phyloP scores from a whole-genome alignment of 306 rosid species.

The Lotus japonicus region DNA sequence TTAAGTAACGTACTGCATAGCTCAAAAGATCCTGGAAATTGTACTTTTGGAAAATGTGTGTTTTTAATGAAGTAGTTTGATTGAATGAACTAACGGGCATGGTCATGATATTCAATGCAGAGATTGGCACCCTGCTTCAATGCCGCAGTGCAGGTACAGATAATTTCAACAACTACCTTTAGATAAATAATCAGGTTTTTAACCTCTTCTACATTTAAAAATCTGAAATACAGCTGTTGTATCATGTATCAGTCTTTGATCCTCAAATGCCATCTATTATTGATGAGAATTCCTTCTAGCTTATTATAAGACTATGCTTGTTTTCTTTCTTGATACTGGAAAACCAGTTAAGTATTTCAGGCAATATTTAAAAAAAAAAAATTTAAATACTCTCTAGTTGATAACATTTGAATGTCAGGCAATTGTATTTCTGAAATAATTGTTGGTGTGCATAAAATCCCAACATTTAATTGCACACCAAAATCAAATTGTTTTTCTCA shows the following conservation, averaged over 20 bases:
- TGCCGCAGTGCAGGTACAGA: conserved; percentile 55
- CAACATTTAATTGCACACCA: neutral
- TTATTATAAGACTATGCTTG: neutral
- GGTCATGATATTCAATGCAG: conserved; percentile 31
- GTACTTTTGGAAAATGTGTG: neutral
- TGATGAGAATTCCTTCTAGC: neutral
- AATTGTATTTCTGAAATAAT: neutral
- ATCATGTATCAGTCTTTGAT: neutral
- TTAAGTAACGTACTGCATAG: neutral
- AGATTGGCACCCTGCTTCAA: conserved; percentile 47
- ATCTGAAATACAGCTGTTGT: neutral
- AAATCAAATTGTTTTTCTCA: too few relatives aligned
- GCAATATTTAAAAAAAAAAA: too few relatives aligned
- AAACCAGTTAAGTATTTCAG: too few relatives aligned
- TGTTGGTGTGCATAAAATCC: neutral
- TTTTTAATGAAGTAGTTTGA: neutral
- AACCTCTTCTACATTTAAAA: neutral
- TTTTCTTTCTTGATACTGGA: neutral
- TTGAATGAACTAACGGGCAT: conserved; percentile 17
- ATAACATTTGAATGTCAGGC: neutral
- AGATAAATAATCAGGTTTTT: neutral
- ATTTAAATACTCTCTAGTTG: too few relatives aligned
- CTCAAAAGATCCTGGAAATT: neutral
- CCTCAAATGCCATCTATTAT: neutral
- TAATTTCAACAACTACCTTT: neutral